phyloP scores from a whole-genome alignment of 2,329 filamentous ascomycete species.

The Biscogniauxia marginata region DNA sequence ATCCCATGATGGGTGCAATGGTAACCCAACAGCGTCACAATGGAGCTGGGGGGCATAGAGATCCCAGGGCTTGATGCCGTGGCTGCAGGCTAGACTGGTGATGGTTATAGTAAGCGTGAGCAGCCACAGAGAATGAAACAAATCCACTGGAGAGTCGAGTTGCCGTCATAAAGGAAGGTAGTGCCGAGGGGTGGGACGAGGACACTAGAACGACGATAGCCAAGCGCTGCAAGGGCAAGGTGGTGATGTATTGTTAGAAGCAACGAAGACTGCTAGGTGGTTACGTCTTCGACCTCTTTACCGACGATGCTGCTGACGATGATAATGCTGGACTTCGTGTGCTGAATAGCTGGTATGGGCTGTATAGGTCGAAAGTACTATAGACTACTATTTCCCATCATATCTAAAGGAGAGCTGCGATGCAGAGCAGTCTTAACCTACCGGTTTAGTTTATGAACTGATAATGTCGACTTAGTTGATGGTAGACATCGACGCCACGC shows the following conservation, averaged over 20 bases:
- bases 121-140: not conserved
- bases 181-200: not conserved
- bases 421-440: not conserved
- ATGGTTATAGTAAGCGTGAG: not conserved
- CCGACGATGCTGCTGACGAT: not conserved
- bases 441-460: too few species aligned
- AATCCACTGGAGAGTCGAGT: not conserved
- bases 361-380: not conserved
- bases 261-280: not conserved
- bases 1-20: not conserved
- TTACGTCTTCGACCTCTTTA: not conserved
- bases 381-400: not conserved
- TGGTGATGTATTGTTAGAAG: not conserved
- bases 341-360: not conserved
- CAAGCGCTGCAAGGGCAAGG: not conserved
- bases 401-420: not conserved
- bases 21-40: not conserved
- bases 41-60: not conserved
- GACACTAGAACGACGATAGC: not conserved
- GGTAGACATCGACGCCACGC: not conserved
- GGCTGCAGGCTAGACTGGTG: not conserved
- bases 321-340: not conserved
- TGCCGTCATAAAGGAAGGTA: not conserved
- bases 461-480: too few species aligned
- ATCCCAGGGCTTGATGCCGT: not conserved